These are phyloP conservation scores for Trichoderma gracile DNA, from an alignment of 2,329 filamentous ascomycete species.

Conservation along the genomic window DNA sequence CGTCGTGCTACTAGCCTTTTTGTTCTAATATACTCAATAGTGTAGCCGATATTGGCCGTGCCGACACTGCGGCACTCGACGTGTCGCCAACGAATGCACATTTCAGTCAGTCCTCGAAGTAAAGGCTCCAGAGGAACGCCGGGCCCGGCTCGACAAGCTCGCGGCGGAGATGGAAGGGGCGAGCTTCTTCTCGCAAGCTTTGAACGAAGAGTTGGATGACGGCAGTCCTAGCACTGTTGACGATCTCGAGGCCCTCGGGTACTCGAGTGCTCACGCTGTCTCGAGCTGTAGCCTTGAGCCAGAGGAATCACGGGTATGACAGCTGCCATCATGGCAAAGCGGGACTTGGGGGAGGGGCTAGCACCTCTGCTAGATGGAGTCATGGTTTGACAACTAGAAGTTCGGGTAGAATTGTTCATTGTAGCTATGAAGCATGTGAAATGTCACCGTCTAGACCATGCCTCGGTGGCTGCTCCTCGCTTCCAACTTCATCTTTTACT, in stretches of 20 bases:
- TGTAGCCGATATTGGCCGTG: constrained; percentile 46
- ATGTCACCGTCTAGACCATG: constrained; percentile 36
- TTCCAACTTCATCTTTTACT: not conserved
- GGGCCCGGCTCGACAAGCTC: not conserved
- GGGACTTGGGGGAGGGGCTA: not conserved
- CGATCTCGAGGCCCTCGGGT: constrained; percentile 41
- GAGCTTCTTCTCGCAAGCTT: constrained; percentile 11
- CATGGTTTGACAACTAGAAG: constrained; percentile 28
- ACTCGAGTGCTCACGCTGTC: constrained; percentile 36
- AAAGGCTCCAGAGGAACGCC: not conserved
- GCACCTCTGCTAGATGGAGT: constrained; percentile 26
- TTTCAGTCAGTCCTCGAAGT: constrained; percentile 31
- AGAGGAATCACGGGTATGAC: constrained; percentile 12
- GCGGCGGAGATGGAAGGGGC: not conserved
- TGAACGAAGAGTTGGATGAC: constrained; percentile 30
- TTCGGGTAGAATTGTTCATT: constrained; percentile 30
- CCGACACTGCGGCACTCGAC: constrained; percentile 44
- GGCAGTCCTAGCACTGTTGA: constrained; percentile 31
- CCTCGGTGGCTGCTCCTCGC: constrained; percentile 34
- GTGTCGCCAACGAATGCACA: constrained; percentile 41
- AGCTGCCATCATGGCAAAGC: not conserved
- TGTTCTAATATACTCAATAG: constrained; percentile 28
- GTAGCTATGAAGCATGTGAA: constrained; percentile 36
- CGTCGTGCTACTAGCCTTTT: too few species aligned
- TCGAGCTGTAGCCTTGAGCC: not conserved